phyloP scores from a whole-genome alignment of 805 yeast species.

The Lipomyces mesembrius region DNA sequence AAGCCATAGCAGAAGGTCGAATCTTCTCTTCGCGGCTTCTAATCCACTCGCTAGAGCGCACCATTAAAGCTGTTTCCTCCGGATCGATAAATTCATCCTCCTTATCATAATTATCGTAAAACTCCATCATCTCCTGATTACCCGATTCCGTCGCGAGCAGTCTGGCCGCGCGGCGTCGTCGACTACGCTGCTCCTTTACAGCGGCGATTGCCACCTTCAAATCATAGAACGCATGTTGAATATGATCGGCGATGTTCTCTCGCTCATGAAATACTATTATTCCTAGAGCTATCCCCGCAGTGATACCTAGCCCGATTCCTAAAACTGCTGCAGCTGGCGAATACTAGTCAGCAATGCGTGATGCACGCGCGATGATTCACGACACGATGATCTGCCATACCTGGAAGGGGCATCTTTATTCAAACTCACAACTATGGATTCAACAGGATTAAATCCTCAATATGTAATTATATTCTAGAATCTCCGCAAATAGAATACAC shows the following conservation, averaged over 20 bases:
- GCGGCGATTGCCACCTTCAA: constrained; percentile 6
- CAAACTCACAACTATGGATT: neutral
- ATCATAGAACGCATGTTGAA: neutral
- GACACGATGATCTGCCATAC: neutral
- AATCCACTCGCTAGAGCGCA: neutral
- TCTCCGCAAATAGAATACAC: neutral
- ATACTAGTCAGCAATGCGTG: neutral
- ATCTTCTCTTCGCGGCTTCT: neutral
- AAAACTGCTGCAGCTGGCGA: constrained; percentile 13
- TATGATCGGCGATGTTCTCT: constrained; percentile 11
- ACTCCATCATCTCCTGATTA: constrained; percentile 21
- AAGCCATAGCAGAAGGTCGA: neutral
- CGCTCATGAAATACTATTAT: constrained; percentile 21
- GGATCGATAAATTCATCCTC: neutral
- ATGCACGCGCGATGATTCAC: neutral
- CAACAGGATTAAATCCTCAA: neutral
- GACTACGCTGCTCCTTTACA: neutral
- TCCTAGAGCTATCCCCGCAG: constrained; percentile 21
- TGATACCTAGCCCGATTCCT: constrained; percentile 20
- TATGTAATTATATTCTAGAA: neutral
- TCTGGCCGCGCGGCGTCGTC: constrained; percentile 11
- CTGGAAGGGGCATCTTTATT: neutral
- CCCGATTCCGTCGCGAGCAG: constrained; percentile 14
- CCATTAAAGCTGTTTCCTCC: neutral
- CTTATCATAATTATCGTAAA: constrained; percentile 15